A percentile compares a stretch with the other conserved stretches of the same genome.
phyloP scores from a whole-genome alignment of 305 asterid genomes.

The Rubia peregrina region DNA sequence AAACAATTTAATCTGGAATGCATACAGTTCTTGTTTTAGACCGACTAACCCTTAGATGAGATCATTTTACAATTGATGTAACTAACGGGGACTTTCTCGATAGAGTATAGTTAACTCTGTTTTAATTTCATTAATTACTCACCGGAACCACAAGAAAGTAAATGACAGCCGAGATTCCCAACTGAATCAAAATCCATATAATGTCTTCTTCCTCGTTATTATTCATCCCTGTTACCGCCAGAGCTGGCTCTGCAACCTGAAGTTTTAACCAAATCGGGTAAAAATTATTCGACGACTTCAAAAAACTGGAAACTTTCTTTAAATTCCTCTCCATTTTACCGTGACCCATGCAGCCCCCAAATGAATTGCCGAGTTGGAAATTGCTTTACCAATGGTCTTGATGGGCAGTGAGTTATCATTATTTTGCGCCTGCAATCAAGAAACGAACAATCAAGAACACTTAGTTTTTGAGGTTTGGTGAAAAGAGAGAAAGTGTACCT shows the following conservation, averaged over 20 bases:
- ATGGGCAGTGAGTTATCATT: slow-evolving; percentile 19
- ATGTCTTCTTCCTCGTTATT: slow-evolving; percentile 55
- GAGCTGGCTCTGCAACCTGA: slow-evolving; percentile 62
- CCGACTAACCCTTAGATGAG: no score
- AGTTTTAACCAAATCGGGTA: background rate
- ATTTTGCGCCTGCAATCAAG: slow-evolving; percentile 23
- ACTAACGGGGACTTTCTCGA: no score
- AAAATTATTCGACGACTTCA: background rate
- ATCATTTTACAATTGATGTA: no score
- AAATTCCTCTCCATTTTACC: slow-evolving; percentile 25
- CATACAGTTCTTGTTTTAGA: background rate
- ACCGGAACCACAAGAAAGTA: slow-evolving; percentile 72
- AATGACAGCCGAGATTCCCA: slow-evolving; percentile 61
- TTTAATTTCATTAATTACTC: no score
- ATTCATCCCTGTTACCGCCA: slow-evolving; percentile 66
- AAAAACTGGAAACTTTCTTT: background rate
- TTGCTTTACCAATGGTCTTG: slow-evolving; percentile 19
- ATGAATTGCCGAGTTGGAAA: slow-evolving; percentile 49
- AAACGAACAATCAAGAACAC: background rate
- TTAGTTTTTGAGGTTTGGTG: background rate
- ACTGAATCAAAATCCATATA: slow-evolving; percentile 51
- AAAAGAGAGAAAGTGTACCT: slow-evolving; percentile 8
- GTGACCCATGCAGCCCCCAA: slow-evolving; percentile 48
- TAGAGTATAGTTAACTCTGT: no score
- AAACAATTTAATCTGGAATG: background rate